Conservation (phyloP, 768 basidiomycete genomes). For the Neoboletus brunneissimus region DNA sequence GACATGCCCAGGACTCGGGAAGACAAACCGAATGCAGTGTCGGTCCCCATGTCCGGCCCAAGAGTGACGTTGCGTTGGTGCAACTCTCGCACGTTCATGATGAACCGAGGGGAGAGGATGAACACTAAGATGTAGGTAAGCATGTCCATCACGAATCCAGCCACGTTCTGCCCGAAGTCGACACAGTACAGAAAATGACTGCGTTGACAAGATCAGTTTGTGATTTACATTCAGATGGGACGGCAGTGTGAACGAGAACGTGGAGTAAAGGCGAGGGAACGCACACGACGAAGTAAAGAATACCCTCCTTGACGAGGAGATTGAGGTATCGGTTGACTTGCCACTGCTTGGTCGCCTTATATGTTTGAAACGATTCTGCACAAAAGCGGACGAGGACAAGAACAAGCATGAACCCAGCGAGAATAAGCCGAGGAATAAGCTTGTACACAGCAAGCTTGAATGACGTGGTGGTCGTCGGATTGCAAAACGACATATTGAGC, state of each 20-base stretch:
- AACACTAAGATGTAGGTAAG: conserved; percentile 4
- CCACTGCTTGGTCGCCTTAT: conserved; percentile 13
- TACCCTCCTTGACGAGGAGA: conserved; percentile 13
- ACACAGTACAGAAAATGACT: conserved; percentile 10
- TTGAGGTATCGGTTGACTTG: conserved; percentile 11
- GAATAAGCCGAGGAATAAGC: conserved; percentile 11
- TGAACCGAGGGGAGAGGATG: conserved; percentile 17
- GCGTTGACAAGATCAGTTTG: background rate
- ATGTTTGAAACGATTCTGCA: conserved; percentile 7
- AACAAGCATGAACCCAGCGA: conserved; percentile 11
- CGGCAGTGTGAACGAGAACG: background rate
- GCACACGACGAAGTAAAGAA: conserved; percentile 19
- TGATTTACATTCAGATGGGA: background rate
- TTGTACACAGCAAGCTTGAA: conserved; percentile 9
- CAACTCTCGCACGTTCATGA: conserved; percentile 16
- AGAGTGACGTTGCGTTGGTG: background rate
- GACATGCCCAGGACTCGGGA: too few species aligned
- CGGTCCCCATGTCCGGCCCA: too few species aligned
- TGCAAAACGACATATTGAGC: conserved; percentile 8
- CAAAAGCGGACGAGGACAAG: conserved; percentile 2
- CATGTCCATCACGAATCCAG: background rate
- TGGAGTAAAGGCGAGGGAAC: background rate
- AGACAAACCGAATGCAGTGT: too few species aligned
- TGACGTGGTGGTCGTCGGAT: background rate
- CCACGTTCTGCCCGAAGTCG: background rate